A percentile compares a stretch with the other conserved stretches of the same genome.
phyloP scores from a whole-genome alignment of 2,329 filamentous ascomycete genomes.

The Chaetomium strumarium region DNA sequence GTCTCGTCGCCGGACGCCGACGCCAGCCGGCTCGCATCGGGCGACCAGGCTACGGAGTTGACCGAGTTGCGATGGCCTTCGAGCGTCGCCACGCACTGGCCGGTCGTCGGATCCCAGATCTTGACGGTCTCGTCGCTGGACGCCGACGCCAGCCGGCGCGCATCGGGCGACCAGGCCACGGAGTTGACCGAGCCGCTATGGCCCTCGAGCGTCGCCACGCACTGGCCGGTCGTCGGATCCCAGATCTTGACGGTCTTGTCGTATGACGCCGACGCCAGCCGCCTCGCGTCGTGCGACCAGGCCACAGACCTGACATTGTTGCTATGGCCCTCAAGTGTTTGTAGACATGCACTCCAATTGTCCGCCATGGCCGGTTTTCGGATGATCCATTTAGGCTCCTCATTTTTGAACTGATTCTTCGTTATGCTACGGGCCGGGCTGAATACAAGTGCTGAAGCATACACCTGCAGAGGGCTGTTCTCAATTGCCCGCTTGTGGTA shows the following conservation, averaged over 20 bases:
- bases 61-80: too few species aligned
- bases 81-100: too few species aligned
- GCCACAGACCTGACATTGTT: constrained; percentile 7
- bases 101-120: too few species aligned
- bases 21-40: too few species aligned
- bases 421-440: constrained; percentile 8
- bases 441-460: constrained; percentile 19
- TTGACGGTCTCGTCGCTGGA: too few species aligned
- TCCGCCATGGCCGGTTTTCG: constrained; percentile 6
- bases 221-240: neutral
- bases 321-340: constrained; percentile 17
- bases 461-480: constrained; percentile 16
- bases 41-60: too few species aligned
- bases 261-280: neutral
- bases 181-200: too few species aligned
- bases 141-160: too few species aligned
- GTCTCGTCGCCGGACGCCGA: too few species aligned
- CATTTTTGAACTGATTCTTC: constrained; percentile 7
- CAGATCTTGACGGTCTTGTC: neutral
- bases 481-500: constrained; percentile 10
- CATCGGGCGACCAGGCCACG: too few species aligned
- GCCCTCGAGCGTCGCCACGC: neutral
- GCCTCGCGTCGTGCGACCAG: neutral
- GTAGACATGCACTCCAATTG: constrained; percentile 15
- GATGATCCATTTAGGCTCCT: constrained; percentile 12